Evolutionary conservation across 352 stramenopile species (phyloP), one percentile per base, ranked within the genome.

Genomic region (Phytophthora cajani): DNA sequence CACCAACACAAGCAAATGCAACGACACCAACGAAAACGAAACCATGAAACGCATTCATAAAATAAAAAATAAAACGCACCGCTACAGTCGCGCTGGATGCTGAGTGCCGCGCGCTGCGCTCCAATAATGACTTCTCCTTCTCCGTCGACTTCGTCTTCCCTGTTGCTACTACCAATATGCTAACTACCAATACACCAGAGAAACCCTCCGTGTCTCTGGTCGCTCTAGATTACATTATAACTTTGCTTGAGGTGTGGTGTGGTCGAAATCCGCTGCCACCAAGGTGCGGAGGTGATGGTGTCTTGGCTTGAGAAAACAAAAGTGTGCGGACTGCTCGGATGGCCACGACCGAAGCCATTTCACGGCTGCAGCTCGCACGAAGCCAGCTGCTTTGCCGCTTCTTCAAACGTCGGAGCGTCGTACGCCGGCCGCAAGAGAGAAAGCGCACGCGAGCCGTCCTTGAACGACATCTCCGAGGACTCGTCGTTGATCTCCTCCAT

Each of bases 151-250:
- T 73, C 54, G 50, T 65, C 52, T 69, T 71, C 55, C 62, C 64
- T 70, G 46, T 68, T 67, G 56, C 57, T 75, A 59, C 64, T 67
- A 66, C 68, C 49, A 58, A 69, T 67, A 58, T 71, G 59, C 63
- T 76, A 77, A 54, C 69, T 80, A 74, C 72, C 69, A 71, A 74
- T 76, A 77, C 69, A 79, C 69, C 61, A 69, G 52, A 71, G 60
- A 71, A 19, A 21, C 44, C 69, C 64, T 69, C 61, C 51, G 25
- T 64, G 64, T 74, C 69, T 77, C 69, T 75, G 64, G 65, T 72
- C 60, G 62, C 64, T 77, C 59, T 80, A 80, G 69, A 77, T 80
- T 80, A 80, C 73, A 80, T 69, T 74, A 75, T 72, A 19, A 77
- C 66, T 79, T 71, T 71, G 55, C 69, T 72, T 69, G 52, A 77